phyloP scores from a whole-genome alignment of 2,329 filamentous ascomycete genomes.

The Cladophialophora chaetospira region DNA sequence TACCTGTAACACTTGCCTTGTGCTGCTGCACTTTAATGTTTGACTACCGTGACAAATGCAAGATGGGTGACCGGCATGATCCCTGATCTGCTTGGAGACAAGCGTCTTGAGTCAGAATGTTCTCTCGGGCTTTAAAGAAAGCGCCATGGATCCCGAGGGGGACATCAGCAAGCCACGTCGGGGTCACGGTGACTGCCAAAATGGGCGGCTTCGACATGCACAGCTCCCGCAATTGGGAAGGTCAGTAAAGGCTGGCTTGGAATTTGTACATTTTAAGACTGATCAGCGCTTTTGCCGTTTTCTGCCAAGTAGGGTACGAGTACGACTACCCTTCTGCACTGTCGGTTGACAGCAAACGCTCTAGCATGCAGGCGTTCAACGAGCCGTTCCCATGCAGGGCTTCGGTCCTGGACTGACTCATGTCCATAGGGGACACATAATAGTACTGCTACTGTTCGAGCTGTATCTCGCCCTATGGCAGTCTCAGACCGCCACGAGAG shows the following conservation, averaged over 20 bases:
- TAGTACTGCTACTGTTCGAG: neutral
- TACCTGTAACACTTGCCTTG: no score
- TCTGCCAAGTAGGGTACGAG: no score
- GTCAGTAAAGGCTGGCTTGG: neutral
- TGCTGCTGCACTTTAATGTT: no score
- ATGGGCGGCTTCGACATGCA: neutral
- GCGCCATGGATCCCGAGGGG: slow-evolving; percentile 16
- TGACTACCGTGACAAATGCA: no score
- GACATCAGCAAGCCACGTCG: slow-evolving; percentile 8
- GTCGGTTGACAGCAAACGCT: slow-evolving; percentile 1
- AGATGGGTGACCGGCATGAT: no score
- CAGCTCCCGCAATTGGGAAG: neutral
- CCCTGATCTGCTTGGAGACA: neutral
- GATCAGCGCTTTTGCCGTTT: neutral
- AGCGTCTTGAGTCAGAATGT: neutral
- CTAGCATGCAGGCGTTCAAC: neutral
- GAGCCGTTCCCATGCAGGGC: neutral
- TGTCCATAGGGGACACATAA: neutral
- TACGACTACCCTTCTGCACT: neutral
- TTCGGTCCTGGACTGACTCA: neutral
- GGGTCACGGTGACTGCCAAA: neutral
- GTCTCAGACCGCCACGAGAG: neutral
- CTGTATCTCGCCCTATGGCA: neutral
- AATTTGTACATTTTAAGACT: neutral
- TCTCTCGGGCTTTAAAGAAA: slow-evolving; percentile 6